Evolutionary conservation across 352 stramenopile genomes (phyloP), one percentile per base, ranked within the genome.

Genomic region (Pythium dissotocum): DNA sequence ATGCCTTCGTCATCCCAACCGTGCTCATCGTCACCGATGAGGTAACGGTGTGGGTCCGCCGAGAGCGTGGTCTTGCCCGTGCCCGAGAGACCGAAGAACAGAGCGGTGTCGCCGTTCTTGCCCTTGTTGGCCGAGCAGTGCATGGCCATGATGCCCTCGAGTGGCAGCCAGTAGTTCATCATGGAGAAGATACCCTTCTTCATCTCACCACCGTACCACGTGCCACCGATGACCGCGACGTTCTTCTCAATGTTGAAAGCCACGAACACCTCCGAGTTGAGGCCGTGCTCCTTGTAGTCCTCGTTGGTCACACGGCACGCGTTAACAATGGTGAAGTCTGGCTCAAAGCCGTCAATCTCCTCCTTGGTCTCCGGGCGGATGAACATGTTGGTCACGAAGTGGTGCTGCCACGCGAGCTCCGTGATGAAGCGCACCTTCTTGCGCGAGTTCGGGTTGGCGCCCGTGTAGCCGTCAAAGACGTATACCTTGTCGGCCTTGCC

Each of bases 11-110:
- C 64, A 65, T 86, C 78, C 78, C 78, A 86, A 60, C 76, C 78
- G 63, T 86, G 78, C 64, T 86, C 78, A 71, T 99, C 96, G 72
- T 98, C 96, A 59, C 96, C 96, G 70, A 99, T 98, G 58, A 99
- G 84, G 61, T 89, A 78, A 38, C 88, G 84, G 69, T 88, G 89
- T 8, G 90, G 89, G 76, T 97, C 90, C 46, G 90, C 86, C 62
- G 82, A 94, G 26, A 97, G 73, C 58, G 89, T 97, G 56, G 89
- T 97, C 78, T 97, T 97, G 58, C 89, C 95, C 18, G 95, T 98
- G 60, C 95, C 95, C 56, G 77, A 87, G 48, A 87, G 73, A 8
- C 73, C 75, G 51, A 85, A 85, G 57, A 87, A 85, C 52, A 86
- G 77, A 40, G 76, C 76, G n/a, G 77, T 82, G 65, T 86, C 78